Evolutionary conservation across 768 basidiomycete genomes (phyloP), one percentile per base, ranked within the genome.

Genomic region (Psilocybe cubensis): DNA sequence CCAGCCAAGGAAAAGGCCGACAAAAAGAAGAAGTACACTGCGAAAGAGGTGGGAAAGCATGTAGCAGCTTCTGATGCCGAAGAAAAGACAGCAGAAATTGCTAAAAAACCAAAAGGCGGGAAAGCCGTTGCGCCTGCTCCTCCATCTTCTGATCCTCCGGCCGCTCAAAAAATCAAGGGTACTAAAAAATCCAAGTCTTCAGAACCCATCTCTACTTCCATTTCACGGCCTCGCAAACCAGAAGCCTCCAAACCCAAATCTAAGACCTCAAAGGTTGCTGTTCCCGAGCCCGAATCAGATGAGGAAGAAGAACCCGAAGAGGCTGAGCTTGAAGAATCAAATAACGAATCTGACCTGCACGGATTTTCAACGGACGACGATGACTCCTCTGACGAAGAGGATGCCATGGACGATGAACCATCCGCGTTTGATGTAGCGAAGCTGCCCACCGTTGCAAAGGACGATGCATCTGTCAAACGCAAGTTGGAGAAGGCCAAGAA

Each of bases 401-500:
- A 74, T 23, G 79, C 77, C 51, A 81, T 78, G 62, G 82, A 82
- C 25, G 82, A 76, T 2, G 82, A 84, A 51, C 72, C 75, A 14
- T 72, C 78, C 10, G 77, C 78, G 10, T 71, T 95, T 41, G 89
- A 95, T 60, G 74, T 94, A 24, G 75, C 68, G 23, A 87, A 85
- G 63, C 79, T 98, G 35, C 96, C 95, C 1, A 94, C 92, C 0
- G 77, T 94, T 23, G 90, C 91, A 23, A 96, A 94, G 67, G 94
- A 96, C 68, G 94, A 96, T 67, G 87, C 80, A 41, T 83, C 79
- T 1, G 89, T 98, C 11, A 86, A 89, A 62, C 75, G 75, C 62
- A 87, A 80, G 66, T 71, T 87, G 3, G 83, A 83, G 56, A 83
- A 79, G 47, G 85, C 86, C 0, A 83, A 84, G 65, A 75, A 78